Base-by-base conservation (phyloP, 768 basidiomycete species). In the Boletus patriciae region DNA sequence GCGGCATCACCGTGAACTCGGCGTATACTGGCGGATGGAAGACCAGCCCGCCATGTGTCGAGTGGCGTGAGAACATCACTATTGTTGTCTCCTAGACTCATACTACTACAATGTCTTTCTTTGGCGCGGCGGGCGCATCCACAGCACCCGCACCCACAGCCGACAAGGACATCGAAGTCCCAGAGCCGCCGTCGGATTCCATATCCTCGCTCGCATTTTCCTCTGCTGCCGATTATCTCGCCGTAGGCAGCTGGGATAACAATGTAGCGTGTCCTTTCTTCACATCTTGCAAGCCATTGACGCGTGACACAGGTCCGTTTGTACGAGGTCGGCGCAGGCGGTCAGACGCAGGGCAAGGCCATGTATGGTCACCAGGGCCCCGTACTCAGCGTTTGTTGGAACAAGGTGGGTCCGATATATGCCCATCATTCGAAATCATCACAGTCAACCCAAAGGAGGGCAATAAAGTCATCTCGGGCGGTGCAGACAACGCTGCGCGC, bases 191-290 rank as follows among this genome's bases (percentile, higher is more conserved):
- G 4, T 69, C 83, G 10, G 96, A 98, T 69, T 92, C 92, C 13
- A 90, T 96, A 58, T 95, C 93, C 3, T 83, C 85, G 3, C 72
- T 98, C 49, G 74, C 88, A 1, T 98, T 95, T 75, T 94, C 91
- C 0, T 83, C 88, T 7, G 86, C 84, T 18, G 89, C 89, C 10
- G 92, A 96, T 68, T 90, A 92, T 68, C 81, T 98, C 25, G 94
- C 95, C 10, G 94, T 95, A 13, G 94, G 86, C 52, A 90, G 88
- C 63, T 98, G 96, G 96, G 90, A 92, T 67, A 94, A 93, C 69
- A 91, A 91, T 73, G 94, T 94, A 62, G 42, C 18, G 52, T 44
- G 23, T 29, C 3, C 36, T 25, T 18, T 13, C 40, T 16, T 43
- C 42, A 13, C 31, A 27, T 41, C 55, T 45, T 3, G 18, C 31